A percentile compares a stretch with the other conserved stretches of the same genome.
Conservation (phyloP, 768 basidiomycete genomes). For the Pleurotus pulmonarius region DNA sequence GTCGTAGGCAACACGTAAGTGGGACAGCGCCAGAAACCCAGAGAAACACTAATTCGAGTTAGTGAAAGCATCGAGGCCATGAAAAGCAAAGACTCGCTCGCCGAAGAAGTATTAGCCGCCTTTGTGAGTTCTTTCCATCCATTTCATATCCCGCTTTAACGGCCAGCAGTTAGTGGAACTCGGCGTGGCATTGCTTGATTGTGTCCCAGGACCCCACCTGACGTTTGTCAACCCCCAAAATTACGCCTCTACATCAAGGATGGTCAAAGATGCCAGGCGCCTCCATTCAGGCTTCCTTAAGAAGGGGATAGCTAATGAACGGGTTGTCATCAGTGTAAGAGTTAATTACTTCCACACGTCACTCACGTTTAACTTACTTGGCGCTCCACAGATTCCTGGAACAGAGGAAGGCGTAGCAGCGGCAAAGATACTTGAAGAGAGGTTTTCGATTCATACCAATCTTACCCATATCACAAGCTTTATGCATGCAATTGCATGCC, state of each 20-base stretch:
- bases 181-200: constrained; percentile 38
- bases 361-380: not conserved
- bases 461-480: constrained; percentile 49
- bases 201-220: constrained; percentile 44
- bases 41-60: not conserved
- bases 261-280: constrained; percentile 39
- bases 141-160: not conserved
- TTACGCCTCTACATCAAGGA: constrained; percentile 28
- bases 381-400: constrained; percentile 47
- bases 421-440: constrained; percentile 32
- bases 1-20: constrained; percentile 17
- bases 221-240: constrained; percentile 49
- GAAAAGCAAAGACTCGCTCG: not conserved
- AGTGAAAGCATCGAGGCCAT: not conserved
- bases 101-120: constrained; percentile 16
- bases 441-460: constrained; percentile 43
- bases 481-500: constrained; percentile 53
- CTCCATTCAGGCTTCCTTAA: constrained; percentile 37
- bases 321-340: constrained; percentile 50
- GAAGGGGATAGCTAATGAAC: constrained; percentile 31
- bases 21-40: not conserved
- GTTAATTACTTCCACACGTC: not conserved
- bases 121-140: constrained; percentile 20
- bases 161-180: constrained; percentile 47
- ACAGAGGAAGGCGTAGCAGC: constrained; percentile 52